Evolutionary conservation across 352 stramenopile species (phyloP), one percentile per base, ranked within the genome.

Genomic region (Pythium grandisporangium): DNA sequence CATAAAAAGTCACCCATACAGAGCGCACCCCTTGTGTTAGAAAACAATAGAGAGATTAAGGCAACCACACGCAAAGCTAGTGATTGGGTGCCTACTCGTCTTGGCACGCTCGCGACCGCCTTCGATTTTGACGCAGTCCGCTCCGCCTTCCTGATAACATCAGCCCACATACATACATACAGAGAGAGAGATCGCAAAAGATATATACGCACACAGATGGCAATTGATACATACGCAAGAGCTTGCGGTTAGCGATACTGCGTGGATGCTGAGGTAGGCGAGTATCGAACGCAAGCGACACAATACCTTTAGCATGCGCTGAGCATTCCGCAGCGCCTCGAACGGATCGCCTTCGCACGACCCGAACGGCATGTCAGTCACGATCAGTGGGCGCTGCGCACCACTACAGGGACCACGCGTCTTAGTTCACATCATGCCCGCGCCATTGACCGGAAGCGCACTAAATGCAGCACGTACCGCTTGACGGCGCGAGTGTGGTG

Each of bases 121-220:
- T 73, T 99, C 96, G 21, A 99, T 86, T 70, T 99, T 99, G 25
- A 99, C 94, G 39, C 89, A 97, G 63, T 99, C 96, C 16, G 97
- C 94, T 21, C 85, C 83, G 19, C 87, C 95, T 74, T 99, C 95
- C 76, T 98, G 27, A 23, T 24, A 19, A 37, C 20, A 33, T 16
- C 38, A n/a, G n/a, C n/a, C n/a, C n/a, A n/a, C n/a, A n/a, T n/a
- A n/a, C n/a, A n/a, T n/a, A n/a, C n/a, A n/a, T n/a, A n/a, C n/a
- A n/a, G n/a, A n/a, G n/a, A n/a, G n/a, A n/a, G n/a, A n/a, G n/a
- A n/a, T n/a, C n/a, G n/a, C n/a, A n/a, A n/a, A n/a, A n/a, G n/a
- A n/a, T n/a, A n/a, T n/a, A n/a, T n/a, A n/a, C n/a, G n/a, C n/a
- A n/a, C n/a, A n/a, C n/a, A n/a, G n/a, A n/a, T n/a, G 10, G 14